Evolutionary conservation across 257 asterid genomes (phyloP), one percentile per base, ranked within the genome.

Genomic region (Leonotis leonurus): DNA sequence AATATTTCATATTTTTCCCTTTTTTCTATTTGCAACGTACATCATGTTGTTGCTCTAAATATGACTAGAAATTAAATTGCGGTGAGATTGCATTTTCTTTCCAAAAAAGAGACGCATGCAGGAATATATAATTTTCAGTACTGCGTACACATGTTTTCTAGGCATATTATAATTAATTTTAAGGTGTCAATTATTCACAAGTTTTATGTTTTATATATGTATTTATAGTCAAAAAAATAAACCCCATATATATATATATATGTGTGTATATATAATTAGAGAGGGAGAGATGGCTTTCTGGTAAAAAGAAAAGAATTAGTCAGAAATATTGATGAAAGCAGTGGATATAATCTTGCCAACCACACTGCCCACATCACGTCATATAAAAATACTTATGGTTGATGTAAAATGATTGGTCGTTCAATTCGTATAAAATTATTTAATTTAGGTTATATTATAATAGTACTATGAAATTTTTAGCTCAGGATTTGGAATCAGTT

Each of bases 401-500:
- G 13, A 52, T 46, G n/a, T n/a, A n/a, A n/a, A 58, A 72, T 59
- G 21, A 66, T 68, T 72, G 66, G 73, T 50, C 36, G 53, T 11
- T 20, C n/a, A n/a, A n/a, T n/a, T 48, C 12, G 33, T 53, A 21
- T 14, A 55, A 21, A 48, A 33, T 24, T 13, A 7, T 32, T 1
- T 7, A 5, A 27, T 18, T 54, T 52, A 18, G 6, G 16, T 11
- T 37, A 46, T 13, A 40, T 40, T 11, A 25, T 10, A 29, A 26
- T 17, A 1, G 8, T 58, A 41, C 33, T 35, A 61, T 64, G 72
- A 45, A 57, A 66, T 44, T 25, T 8, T 11, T 8, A 45, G 45
- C 29, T 36, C 1, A 20, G 43, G 41, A 51, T 63, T 73, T 6
- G 39, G 61, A 39, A 35, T 69, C 64, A 51, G 83, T 84, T 87